These are phyloP conservation scores for Lecanicillium sp. DNA, from an alignment of 2,329 filamentous ascomycete species.

Conservation along the genomic window DNA sequence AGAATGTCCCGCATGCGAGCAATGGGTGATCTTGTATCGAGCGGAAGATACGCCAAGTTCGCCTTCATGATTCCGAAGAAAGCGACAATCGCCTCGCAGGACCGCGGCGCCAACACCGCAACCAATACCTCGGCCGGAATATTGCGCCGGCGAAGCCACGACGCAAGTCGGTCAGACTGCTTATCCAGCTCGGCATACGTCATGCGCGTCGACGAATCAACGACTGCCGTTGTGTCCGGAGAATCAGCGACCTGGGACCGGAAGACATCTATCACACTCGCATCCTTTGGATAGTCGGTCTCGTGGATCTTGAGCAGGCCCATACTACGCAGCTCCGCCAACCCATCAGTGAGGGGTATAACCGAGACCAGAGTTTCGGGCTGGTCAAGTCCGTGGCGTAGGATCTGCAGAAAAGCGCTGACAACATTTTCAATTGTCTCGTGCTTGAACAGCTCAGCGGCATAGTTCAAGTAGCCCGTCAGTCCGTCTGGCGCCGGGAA, in stretches of 20 bases:
- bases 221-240: constrained; percentile 17
- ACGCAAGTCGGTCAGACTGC: constrained; percentile 16
- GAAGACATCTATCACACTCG: constrained; percentile 21
- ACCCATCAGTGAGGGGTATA: not conserved
- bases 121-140: constrained; percentile 18
- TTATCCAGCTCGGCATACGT: constrained; percentile 21
- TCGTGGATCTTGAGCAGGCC: constrained; percentile 7
- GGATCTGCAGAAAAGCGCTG: not conserved
- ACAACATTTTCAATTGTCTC: not conserved
- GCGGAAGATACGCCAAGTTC: constrained; percentile 21
- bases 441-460: not conserved
- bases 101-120: constrained; percentile 17
- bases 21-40: constrained; percentile 18
- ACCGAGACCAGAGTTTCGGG: not conserved
- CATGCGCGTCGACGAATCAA: constrained; percentile 14
- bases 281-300: constrained; percentile 16
- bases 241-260: constrained; percentile 14
- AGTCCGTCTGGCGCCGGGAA: not conserved
- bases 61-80: constrained; percentile 23
- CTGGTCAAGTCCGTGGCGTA: constrained; percentile 5
- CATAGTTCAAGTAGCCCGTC: not conserved
- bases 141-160: constrained; percentile 14
- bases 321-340: not conserved
- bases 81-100: constrained; percentile 20
- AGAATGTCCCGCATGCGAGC: constrained; percentile 17